A percentile compares a stretch with the other conserved stretches of the same genome.
Conservation (phyloP, 176 grass and related monocot genomes). For the Neostapfia colusana region DNA sequence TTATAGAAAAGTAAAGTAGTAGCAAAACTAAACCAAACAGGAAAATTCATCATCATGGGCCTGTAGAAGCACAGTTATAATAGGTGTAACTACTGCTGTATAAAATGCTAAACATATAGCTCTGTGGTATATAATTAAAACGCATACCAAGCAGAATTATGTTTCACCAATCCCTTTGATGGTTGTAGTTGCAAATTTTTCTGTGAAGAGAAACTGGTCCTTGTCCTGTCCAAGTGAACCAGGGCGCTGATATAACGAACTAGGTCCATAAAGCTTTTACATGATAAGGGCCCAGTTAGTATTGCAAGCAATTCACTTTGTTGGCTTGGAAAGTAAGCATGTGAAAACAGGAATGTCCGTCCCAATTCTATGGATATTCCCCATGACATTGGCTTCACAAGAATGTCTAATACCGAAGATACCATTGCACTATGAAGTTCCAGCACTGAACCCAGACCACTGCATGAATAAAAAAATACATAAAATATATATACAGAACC, state of each 20-base stretch:
- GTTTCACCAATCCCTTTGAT: slow-evolving; percentile 34
- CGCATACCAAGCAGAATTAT: slow-evolving; percentile 74
- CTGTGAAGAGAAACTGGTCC: slow-evolving; percentile 9
- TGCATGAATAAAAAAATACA: slow-evolving; percentile 41
- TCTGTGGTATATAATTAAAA: slow-evolving; percentile 17
- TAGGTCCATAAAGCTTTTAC: slow-evolving; percentile 62
- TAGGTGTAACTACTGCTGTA: slow-evolving; percentile 28
- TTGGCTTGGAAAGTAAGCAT: slow-evolving; percentile 69
- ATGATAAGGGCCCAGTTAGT: slow-evolving; percentile 67
- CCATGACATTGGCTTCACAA: slow-evolving; percentile 74
- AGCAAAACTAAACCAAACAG: slow-evolving; percentile 79
- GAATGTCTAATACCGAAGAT: slow-evolving; percentile 71
- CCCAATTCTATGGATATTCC: slow-evolving; percentile 66
- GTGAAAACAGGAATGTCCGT: slow-evolving; percentile 52
- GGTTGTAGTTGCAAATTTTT: slow-evolving; percentile 35
- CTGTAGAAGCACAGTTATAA: slow-evolving; percentile 53
- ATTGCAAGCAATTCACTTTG: slow-evolving; percentile 61
- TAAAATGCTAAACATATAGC: slow-evolving; percentile 28
- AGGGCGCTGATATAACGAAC: slow-evolving; percentile 53
- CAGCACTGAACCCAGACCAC: slow-evolving; percentile 62
- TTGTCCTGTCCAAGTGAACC: slow-evolving; percentile 32
- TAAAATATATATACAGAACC: slow-evolving; percentile 5
- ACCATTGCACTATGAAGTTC: slow-evolving; percentile 62
- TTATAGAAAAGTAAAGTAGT: slow-evolving; percentile 63
- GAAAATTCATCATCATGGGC: slow-evolving; percentile 64